Base-by-base conservation (phyloP, 352 stramenopile genomes). In the Globisporangium paddicum region DNA sequence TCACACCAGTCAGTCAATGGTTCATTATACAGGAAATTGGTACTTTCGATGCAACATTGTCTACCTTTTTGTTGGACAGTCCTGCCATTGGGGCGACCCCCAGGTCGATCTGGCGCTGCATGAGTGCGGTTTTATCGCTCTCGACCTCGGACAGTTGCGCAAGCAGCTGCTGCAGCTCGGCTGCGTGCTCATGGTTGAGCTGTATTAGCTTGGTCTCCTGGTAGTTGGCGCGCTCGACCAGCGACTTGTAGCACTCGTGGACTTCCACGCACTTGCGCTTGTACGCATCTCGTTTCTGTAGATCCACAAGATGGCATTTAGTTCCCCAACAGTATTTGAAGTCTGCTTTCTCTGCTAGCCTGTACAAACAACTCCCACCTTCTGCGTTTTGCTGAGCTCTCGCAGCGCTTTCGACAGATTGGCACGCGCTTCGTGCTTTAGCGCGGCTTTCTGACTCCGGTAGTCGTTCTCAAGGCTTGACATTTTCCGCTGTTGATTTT, bases 241-340 rank as follows among this genome's bases (percentile, higher is more conserved):
- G 37, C 4, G 67, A 58, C 51, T 93, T 91, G 71, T 83, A 86
- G 19, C 69, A 74, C 52, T 89, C 79, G 66, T 93, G 84, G 54
- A 85, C 75, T 57, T 93, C 77, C 10, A 93, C 68, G 57, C 84
- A 93, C 41, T 91, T 93, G 25, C 73, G 71, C 42, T 93, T 93
- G 64, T 90, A 93, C 26, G 79, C 79, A 55, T 93, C 79, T 16
- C 80, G 73, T 71, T 93, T 92, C 77, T 88, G 11, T n/a, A 45
- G 23, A 28, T 6, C 1, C 25, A 45, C n/a, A n/a, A n/a, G 8
- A 25, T 16, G 19, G 7, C 16, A 32, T 16, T 11, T 13, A 21
- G 32, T 16, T 5, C 26, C 18, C 34, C 32, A 55, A 44, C 37
- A n/a, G 11, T 16, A 42, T 6, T 28, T 7, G 28, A 32, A 52